Evolutionary conservation across 345 rosid genomes (phyloP).

Genomic region (Orychophragmus violaceus): DNA sequence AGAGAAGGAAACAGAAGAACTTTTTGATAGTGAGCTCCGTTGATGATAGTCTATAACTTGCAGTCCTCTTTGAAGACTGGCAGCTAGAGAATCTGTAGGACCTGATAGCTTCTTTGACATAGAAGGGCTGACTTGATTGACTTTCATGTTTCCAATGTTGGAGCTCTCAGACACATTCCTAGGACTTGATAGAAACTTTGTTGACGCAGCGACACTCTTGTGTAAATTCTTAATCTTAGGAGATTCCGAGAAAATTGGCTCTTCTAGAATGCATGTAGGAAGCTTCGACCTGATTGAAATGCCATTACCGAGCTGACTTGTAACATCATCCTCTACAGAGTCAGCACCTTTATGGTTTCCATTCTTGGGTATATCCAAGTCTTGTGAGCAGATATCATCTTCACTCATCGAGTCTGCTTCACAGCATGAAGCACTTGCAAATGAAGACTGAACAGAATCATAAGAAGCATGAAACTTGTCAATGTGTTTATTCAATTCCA

Average conservation of each 20-base stretch:
- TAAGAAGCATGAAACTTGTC: slow-evolving; percentile 44
- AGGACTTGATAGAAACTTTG: slow-evolving; percentile 43
- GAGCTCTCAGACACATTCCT: slow-evolving; percentile 38
- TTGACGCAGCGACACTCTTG: slow-evolving; percentile 47
- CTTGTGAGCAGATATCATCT: slow-evolving; percentile 44
- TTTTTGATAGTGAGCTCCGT: slow-evolving; percentile 45
- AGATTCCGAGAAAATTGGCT: slow-evolving; percentile 69
- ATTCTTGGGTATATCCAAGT: slow-evolving; percentile 33
- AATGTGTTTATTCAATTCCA: slow-evolving; percentile 56
- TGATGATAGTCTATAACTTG: slow-evolving; percentile 69
- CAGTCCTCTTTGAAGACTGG: slow-evolving; percentile 85
- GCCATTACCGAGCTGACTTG: slow-evolving; percentile 12
- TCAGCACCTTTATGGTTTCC: slow-evolving; percentile 21
- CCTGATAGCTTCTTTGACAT: slow-evolving; percentile 55
- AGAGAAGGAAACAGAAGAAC: slow-evolving; percentile 71
- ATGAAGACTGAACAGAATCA: slow-evolving; percentile 46
- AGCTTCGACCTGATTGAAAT: slow-evolving; percentile 32
- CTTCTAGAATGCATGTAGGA: slow-evolving; percentile 47
- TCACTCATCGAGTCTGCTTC: slow-evolving; percentile 56
- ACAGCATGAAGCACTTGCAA: slow-evolving; percentile 47
- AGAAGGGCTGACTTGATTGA: slow-evolving; percentile 52
- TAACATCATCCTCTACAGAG: slow-evolving; percentile 22
- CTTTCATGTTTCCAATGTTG: slow-evolving; percentile 21
- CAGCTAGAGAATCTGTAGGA: slow-evolving; percentile 73
- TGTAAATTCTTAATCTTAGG: slow-evolving; percentile 61